phyloP scores from a whole-genome alignment of 2,329 filamentous ascomycete genomes.

The Colletotrichum shisoi region DNA sequence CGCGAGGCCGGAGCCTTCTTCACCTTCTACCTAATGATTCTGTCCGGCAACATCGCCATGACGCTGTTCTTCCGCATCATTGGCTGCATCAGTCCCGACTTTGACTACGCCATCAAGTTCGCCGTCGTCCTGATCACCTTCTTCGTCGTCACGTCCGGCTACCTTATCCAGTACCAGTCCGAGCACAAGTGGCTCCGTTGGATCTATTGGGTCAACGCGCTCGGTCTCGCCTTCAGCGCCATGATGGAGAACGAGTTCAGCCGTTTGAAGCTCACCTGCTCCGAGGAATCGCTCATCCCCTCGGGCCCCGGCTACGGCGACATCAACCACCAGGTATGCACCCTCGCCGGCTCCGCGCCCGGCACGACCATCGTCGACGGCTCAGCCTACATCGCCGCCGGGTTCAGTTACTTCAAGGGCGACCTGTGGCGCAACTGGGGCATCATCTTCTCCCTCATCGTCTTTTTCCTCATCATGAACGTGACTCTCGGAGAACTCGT shows the following conservation, averaged over 20 bases:
- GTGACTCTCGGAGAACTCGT: conserved; percentile 80
- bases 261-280: conserved; percentile 73
- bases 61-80: conserved; percentile 80
- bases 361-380: conserved; percentile 72
- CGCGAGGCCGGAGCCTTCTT: conserved; percentile 80
- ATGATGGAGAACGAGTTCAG: conserved; percentile 90
- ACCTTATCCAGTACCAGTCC: conserved; percentile 79
- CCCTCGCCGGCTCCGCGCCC: conserved; percentile 73
- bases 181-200: conserved; percentile 80
- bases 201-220: conserved; percentile 79
- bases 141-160: conserved; percentile 83
- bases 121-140: conserved; percentile 80
- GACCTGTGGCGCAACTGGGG: conserved; percentile 86
- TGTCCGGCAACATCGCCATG: conserved; percentile 75
- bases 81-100: conserved; percentile 78
- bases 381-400: conserved; percentile 70
- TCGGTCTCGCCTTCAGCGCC: conserved; percentile 77
- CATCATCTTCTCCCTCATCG: conserved; percentile 78
- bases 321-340: conserved; percentile 81
- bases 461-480: conserved; percentile 78
- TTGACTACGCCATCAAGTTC: conserved; percentile 85
- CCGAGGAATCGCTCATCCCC: conserved; percentile 72
- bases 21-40: conserved; percentile 75
- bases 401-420: conserved; percentile 70
- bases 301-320: conserved; percentile 73